Evolutionary conservation across 495 filamentous ascomycete genomes (phyloP), one percentile per base, ranked within the genome.

Genomic region (Pyronema omphalodes): DNA sequence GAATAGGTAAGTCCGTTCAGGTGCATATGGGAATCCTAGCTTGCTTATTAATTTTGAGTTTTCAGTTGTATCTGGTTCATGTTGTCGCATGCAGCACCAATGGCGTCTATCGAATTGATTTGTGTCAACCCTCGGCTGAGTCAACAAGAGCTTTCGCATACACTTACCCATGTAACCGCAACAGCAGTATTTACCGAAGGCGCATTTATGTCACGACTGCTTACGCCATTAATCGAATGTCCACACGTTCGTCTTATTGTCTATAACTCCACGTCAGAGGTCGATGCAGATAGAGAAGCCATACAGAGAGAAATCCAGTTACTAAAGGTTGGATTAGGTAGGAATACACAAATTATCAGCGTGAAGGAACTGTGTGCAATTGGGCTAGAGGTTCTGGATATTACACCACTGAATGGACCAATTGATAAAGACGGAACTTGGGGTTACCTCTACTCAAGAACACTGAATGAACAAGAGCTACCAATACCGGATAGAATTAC

Each of bases 101-200:
- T 60, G 54, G 48, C 33, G 3, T 54, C 51, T 4, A 57, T 37
- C 15, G 52, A 53, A 11, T 40, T 62, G 3, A 56, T 60, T 5
- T 57, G 51, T 7, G 44, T 60, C 1, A 60, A 62, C 35, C 37
- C 58, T 1, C 48, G 53, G 45, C 36, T 57, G 7, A 41, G 47
- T 15, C 41, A 44, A 33, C 44, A 43, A 6, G 56, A 36, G 9
- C 23, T 62, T 1, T 41, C 49, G 3, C 54, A 60, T 8, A 62
- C 55, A 3, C 46, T 62, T 7, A 44, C 40, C 7, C 54, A 62
- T 14, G 18, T 53, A 6, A 18, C 56, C 4, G 52, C 58, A 12
- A 56, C 55, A 14, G 54, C 46, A 8, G 49, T 62, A 6, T 62
- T 60, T 23, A 35, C 51, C n/a, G 59, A 62, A 37, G 55, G 54